A percentile compares a stretch with the other conserved stretches of the same genome.
These are phyloP conservation scores for Exutisphaerella laricina DNA, from an alignment of 2,329 filamentous ascomycete genomes.

Conservation along the genomic window DNA sequence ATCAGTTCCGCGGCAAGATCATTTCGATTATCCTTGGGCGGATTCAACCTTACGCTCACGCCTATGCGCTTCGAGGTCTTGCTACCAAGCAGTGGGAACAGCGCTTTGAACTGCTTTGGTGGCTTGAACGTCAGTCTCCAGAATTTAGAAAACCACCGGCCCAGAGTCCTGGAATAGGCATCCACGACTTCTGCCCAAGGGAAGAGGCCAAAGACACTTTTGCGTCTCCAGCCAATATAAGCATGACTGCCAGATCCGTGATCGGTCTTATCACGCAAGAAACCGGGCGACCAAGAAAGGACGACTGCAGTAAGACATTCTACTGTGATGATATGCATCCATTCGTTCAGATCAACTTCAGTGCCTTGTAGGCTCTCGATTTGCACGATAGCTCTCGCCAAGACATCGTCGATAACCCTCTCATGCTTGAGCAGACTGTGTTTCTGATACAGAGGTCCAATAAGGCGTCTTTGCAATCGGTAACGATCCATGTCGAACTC, in stretches of 20 bases:
- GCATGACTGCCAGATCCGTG: slow-evolving; percentile 14
- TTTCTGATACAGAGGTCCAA: slow-evolving; percentile 15
- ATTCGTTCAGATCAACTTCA: slow-evolving; percentile 16
- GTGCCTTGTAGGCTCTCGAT: slow-evolving; percentile 5
- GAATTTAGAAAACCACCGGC: slow-evolving; percentile 10
- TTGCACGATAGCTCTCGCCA: slow-evolving; percentile 11
- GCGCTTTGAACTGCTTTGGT: slow-evolving; percentile 12
- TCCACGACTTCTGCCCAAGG: slow-evolving; percentile 15
- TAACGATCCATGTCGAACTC: slow-evolving; percentile 17
- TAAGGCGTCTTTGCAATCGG: slow-evolving; percentile 14
- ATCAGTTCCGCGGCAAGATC: slow-evolving; percentile 16
- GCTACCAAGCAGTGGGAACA: slow-evolving; percentile 14
- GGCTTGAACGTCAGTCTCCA: slow-evolving; percentile 15
- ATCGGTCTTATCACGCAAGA: slow-evolving; percentile 13
- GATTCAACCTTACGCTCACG: slow-evolving; percentile 45
- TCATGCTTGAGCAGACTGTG: slow-evolving; percentile 15
- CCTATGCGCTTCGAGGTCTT: slow-evolving; percentile 13
- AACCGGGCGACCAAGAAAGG: slow-evolving; percentile 17
- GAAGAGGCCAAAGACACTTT: slow-evolving; percentile 18
- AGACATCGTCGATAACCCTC: slow-evolving; percentile 11
- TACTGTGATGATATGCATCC: slow-evolving; percentile 20
- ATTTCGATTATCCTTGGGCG: slow-evolving; percentile 1
- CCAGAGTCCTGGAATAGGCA: slow-evolving; percentile 12
- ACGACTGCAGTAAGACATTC: slow-evolving; percentile 15
- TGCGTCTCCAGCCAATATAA: slow-evolving; percentile 17